These are phyloP conservation scores for Phytopythium helicoides DNA, from an alignment of 352 stramenopile genomes.

Conservation along the genomic window DNA sequence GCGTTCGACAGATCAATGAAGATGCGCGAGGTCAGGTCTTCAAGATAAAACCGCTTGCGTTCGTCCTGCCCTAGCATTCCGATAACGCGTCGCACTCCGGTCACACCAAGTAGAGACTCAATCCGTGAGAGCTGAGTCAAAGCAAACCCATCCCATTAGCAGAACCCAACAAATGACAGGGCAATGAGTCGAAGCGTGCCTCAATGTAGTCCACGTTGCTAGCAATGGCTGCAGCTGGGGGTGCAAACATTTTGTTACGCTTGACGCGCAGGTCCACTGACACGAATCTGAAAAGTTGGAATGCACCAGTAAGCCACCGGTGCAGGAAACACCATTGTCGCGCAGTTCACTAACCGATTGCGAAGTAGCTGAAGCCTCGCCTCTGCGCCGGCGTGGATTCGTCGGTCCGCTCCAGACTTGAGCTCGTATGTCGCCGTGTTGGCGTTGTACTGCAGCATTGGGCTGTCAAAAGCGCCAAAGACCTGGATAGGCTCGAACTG, in stretches of 20 bases:
- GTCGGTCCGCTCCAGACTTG: slow-evolving; percentile 44
- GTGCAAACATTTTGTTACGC: slow-evolving; percentile 80
- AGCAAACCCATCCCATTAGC: neutral
- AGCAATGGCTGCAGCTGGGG: slow-evolving; percentile 49
- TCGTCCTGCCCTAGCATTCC: slow-evolving; percentile 87
- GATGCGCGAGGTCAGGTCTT: slow-evolving; percentile 83
- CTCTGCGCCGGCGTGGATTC: slow-evolving; percentile 56
- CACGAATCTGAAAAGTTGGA: slow-evolving; percentile 35
- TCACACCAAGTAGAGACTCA: slow-evolving; percentile 82
- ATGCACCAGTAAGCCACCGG: neutral
- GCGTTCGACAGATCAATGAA: slow-evolving; percentile 71
- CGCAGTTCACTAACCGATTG: slow-evolving; percentile 33
- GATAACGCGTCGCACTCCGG: slow-evolving; percentile 72
- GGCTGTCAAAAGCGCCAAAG: slow-evolving; percentile 78
- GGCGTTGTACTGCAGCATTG: slow-evolving; percentile 53
- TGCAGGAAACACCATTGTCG: too few species aligned
- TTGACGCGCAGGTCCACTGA: slow-evolving; percentile 73
- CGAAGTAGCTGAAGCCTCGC: slow-evolving; percentile 65
- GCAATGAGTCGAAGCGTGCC: slow-evolving; percentile 10
- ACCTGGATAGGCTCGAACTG: slow-evolving; percentile 82
- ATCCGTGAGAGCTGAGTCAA: slow-evolving; percentile 78
- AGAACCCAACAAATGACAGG: slow-evolving; percentile 1
- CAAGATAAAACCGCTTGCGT: slow-evolving; percentile 70
- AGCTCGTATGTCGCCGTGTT: slow-evolving; percentile 78
- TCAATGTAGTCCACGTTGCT: slow-evolving; percentile 73